Conservation (phyloP, 1,284 basidiomycete species). For the Cutaneotrichosporon sp. region DNA sequence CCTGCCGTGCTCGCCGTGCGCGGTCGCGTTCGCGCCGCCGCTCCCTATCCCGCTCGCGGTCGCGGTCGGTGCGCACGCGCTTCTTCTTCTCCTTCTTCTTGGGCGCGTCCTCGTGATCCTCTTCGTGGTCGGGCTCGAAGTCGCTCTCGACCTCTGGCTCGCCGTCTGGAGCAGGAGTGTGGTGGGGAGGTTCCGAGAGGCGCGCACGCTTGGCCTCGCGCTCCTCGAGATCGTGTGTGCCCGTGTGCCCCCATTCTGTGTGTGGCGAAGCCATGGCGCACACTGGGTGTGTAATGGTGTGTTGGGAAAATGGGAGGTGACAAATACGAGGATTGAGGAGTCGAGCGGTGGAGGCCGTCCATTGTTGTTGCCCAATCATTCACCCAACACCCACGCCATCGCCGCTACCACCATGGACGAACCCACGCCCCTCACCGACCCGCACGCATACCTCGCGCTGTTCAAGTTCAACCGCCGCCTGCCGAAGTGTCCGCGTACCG, state of each 20-base stretch:
- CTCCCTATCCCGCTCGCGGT: constrained; percentile 2
- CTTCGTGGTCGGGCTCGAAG: neutral
- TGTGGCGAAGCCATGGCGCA: neutral
- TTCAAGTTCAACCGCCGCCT: constrained; percentile 42
- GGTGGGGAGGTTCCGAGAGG: neutral
- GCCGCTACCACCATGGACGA: constrained; percentile 4
- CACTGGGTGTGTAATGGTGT: neutral
- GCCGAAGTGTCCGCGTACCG: constrained; percentile 39
- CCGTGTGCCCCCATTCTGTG: neutral
- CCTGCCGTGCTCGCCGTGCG: constrained; percentile 3
- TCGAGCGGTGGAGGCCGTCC: neutral
- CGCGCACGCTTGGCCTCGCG: constrained; percentile 14
- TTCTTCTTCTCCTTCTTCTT: constrained; percentile 10
- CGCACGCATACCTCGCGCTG: constrained; percentile 36
- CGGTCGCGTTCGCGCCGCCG: constrained; percentile 1
- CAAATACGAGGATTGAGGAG: neutral
- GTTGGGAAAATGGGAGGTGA: neutral
- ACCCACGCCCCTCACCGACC: constrained; percentile 36
- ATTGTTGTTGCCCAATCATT: constrained; percentile 7
- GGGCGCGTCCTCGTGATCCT: constrained; percentile 1
- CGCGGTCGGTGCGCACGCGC: constrained; percentile 9
- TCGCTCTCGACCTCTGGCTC: constrained; percentile 5
- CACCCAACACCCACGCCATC: neutral
- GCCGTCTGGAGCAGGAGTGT: neutral
- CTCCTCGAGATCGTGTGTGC: constrained; percentile 1